Conservation (phyloP, 2,329 filamentous ascomycete species). For the Fusarium sp. region DNA sequence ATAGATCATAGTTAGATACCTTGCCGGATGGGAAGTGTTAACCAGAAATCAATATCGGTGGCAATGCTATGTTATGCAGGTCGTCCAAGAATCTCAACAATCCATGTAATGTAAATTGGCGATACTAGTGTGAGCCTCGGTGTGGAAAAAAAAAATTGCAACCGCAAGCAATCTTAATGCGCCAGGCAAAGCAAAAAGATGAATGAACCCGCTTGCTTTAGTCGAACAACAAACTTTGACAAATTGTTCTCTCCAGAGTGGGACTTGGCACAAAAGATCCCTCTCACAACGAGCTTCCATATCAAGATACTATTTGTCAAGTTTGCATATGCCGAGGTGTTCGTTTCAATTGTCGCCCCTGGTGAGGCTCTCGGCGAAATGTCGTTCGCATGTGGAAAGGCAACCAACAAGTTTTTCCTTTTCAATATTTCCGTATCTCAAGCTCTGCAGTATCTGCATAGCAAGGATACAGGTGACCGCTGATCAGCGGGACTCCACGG, state of each 20-base stretch:
- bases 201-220: not conserved
- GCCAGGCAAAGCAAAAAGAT: not conserved
- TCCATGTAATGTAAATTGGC: not conserved
- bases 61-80: not conserved
- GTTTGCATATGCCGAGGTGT: constrained; percentile 18
- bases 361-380: constrained; percentile 2
- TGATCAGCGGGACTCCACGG: not conserved
- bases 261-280: constrained; percentile 11
- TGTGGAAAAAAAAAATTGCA: not conserved
- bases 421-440: not conserved
- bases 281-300: constrained; percentile 9
- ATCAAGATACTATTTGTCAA: constrained; percentile 24
- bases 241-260: constrained; percentile 1
- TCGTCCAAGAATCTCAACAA: not conserved
- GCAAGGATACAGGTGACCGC: not conserved
- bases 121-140: not conserved
- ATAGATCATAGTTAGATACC: not conserved
- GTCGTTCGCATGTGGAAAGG: constrained; percentile 14
- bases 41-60: not conserved
- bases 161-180: not conserved
- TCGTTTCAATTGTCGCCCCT: not conserved
- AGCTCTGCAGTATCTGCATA: not conserved
- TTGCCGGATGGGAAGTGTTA: not conserved
- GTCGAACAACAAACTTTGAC: not conserved
- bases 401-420: not conserved